Evolutionary conservation across 1,284 basidiomycete genomes (phyloP), one percentile per base, ranked within the genome.

Genomic region (Malassezia vespertilionis): DNA sequence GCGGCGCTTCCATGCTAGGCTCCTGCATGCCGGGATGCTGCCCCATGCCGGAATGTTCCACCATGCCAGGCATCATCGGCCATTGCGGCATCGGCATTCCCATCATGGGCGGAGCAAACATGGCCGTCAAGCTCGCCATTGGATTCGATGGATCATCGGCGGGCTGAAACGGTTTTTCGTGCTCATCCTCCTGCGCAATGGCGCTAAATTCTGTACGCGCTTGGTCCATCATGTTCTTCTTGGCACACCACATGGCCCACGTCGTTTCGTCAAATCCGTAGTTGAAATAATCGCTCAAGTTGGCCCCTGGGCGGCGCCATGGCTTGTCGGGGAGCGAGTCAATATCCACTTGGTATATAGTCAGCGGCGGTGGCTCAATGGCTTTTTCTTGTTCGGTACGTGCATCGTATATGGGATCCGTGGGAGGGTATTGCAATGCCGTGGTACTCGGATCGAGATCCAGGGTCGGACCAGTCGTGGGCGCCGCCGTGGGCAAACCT

Each of bases 231-330:
- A 86, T 83, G 32, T 83, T 77, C 63, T 89, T 78, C 60, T 86
- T 81, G 68, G 84, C 82, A 61, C 86, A 84, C 71, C 90, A 99
- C 35, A 82, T 80, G 59, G 86, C 84, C 86, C 89, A 99, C 15
- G 83, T 84, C 11, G 87, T 78, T 73, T 99, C 93, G 71, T 97
- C 91, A 69, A 97, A 97, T 0, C 93, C 93, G 63, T 95, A 97
- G 73, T 99, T 97, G 75, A 97, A 99, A 83, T 87, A 99, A 74
- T 96, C 91, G 60, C 84, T 85, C 46, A 96, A 76, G 74, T 96
- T 88, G 6, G 86, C 82, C 14, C 93, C 93, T 8, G 90, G 84
- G 44, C 83, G 75, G 49, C 91, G 76, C 93, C 93, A 99, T 2
- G 84, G 83, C 70, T 93, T 91, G 18, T 83, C 75, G 10, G 67